A percentile compares a stretch with the other conserved stretches of the same genome.
These are phyloP conservation scores for Boletus pseudo-olivaceus DNA, from an alignment of 768 basidiomycete genomes.

Conservation along the genomic window DNA sequence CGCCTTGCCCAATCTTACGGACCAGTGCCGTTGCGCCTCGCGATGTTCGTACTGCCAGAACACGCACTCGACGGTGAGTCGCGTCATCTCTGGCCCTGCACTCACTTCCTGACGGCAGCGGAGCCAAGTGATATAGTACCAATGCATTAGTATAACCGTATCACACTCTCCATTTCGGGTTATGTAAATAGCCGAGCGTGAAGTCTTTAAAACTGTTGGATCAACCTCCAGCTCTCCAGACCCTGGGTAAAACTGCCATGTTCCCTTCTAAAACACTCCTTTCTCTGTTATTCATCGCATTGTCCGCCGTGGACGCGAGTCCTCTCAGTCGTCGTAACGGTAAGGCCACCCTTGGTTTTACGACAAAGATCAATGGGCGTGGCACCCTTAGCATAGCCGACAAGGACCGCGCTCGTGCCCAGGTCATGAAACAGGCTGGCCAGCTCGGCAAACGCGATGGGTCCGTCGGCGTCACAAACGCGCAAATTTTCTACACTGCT, in stretches of 20 bases:
- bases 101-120: too few relatives aligned
- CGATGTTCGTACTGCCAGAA: too few relatives aligned
- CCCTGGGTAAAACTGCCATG: constrained; percentile 3
- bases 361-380: constrained; percentile 9
- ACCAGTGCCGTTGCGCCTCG: too few relatives aligned
- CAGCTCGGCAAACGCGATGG: constrained; percentile 2
- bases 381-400: not conserved
- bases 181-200: too few relatives aligned
- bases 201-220: too few relatives aligned
- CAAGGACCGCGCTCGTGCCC: constrained; percentile 11
- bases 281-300: constrained; percentile 9
- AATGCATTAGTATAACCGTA: too few relatives aligned
- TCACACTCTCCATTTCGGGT: too few relatives aligned
- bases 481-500: not conserved
- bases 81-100: too few relatives aligned
- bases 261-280: constrained; percentile 10
- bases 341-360: constrained; percentile 12
- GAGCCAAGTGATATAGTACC: too few relatives aligned
- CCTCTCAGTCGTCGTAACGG: constrained; percentile 6
- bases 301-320: constrained; percentile 11
- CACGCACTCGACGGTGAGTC: too few relatives aligned
- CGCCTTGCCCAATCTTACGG: too few relatives aligned
- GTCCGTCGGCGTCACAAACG: constrained; percentile 16
- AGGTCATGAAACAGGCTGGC: constrained; percentile 1
- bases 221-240: too few relatives aligned